Evolutionary conservation across 345 rosid genomes (phyloP).

Genomic region (Diplotaxis tenuifolia): DNA sequence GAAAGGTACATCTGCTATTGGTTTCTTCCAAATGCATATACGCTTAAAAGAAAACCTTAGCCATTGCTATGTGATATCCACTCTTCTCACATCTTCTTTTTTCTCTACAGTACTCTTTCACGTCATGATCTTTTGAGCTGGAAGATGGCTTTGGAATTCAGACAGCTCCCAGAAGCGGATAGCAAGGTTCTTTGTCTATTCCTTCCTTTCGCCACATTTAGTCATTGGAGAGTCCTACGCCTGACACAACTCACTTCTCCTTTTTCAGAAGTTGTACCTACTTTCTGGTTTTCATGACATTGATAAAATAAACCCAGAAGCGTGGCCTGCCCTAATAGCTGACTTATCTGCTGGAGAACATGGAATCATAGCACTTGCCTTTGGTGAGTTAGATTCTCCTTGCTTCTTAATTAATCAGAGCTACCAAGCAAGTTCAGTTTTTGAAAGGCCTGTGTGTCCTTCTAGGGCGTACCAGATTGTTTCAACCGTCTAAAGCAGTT

Average conservation of each 20-base stretch:
- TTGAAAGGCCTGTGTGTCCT: not conserved
- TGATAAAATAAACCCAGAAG: conserved; percentile 77
- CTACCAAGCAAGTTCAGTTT: conserved; percentile 1
- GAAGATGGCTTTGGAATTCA: conserved; percentile 90
- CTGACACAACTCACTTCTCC: conserved; percentile 19
- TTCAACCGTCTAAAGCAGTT: conserved; percentile 91
- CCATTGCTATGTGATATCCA: conserved; percentile 3
- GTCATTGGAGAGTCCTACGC: not conserved
- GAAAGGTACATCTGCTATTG: conserved; percentile 53
- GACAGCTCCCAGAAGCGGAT: conserved; percentile 83
- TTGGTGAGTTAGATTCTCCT: conserved; percentile 57
- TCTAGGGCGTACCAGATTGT: conserved; percentile 81
- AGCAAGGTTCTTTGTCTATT: conserved; percentile 52
- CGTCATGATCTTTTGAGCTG: conserved; percentile 96
- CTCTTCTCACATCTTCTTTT: conserved; percentile 22
- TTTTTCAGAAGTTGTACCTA: conserved; percentile 53
- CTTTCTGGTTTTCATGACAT: conserved; percentile 85
- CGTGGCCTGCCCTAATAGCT: conserved; percentile 90
- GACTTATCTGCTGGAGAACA: conserved; percentile 84
- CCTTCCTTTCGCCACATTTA: not conserved
- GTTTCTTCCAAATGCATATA: not conserved
- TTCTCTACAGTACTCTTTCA: conserved; percentile 60
- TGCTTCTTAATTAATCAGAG: conserved; percentile 19
- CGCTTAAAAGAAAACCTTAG: not conserved
- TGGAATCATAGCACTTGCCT: conserved; percentile 82